Percentiles rank a stretch among this genome's conserved stretches.
These are phyloP conservation scores for Phytophthora colocasiae DNA, from an alignment of 352 stramenopile species.

Conservation along the genomic window DNA sequence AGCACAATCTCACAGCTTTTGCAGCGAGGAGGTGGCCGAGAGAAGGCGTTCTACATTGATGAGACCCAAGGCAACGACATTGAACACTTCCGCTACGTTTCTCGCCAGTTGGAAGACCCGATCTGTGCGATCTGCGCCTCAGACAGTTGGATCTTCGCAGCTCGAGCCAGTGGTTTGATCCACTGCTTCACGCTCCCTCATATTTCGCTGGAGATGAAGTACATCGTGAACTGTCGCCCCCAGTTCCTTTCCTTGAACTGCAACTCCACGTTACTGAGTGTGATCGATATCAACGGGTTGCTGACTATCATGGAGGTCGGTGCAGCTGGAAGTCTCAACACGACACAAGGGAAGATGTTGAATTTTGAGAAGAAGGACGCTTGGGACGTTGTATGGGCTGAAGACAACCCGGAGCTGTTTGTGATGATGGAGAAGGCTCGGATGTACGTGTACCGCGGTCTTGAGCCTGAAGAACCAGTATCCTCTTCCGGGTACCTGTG, in stretches of 20 bases:
- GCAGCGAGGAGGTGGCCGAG: slow-evolving; percentile 69
- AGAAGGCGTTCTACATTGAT: slow-evolving; percentile 93
- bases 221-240: slow-evolving; percentile 81
- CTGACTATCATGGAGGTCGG: slow-evolving; percentile 90
- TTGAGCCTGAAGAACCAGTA: slow-evolving; percentile 91
- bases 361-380: slow-evolving; percentile 89
- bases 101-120: slow-evolving; percentile 78
- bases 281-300: slow-evolving; percentile 92
- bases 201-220: slow-evolving; percentile 93
- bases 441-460: slow-evolving; percentile 89
- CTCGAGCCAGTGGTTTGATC: slow-evolving; percentile 82
- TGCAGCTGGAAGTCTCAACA: slow-evolving; percentile 62
- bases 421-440: slow-evolving; percentile 94
- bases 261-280: slow-evolving; percentile 82
- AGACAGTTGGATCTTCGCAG: slow-evolving; percentile 87
- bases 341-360: slow-evolving; percentile 74
- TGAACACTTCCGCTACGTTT: slow-evolving; percentile 74
- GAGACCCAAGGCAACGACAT: slow-evolving; percentile 79
- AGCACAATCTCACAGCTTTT: slow-evolving; percentile 73
- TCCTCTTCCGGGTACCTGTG: slow-evolving; percentile 91
- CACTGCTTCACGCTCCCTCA: slow-evolving; percentile 93
- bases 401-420: slow-evolving; percentile 93
- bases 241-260: slow-evolving; percentile 91
- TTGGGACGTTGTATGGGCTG: slow-evolving; percentile 93
- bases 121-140: slow-evolving; percentile 90